These are phyloP conservation scores for Leishmania gerbilli DNA, from an alignment of 208 protist species.

Conservation along the genomic window DNA sequence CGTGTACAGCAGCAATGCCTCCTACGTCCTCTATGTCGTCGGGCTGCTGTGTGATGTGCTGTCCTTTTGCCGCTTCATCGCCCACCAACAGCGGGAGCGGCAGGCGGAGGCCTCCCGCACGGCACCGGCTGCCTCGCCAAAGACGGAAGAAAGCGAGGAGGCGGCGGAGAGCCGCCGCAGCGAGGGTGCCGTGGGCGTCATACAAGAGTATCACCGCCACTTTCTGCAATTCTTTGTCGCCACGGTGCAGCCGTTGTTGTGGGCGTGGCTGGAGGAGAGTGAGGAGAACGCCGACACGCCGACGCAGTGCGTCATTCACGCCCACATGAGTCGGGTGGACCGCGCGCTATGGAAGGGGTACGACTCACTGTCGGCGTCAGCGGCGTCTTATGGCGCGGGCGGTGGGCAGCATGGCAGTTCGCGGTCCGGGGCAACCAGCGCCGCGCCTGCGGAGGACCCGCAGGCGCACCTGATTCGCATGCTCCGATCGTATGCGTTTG, in stretches of 20 bases:
- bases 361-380: not conserved
- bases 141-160: not conserved
- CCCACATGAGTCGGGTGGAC: slow-evolving; percentile 56
- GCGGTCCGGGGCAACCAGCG: not conserved
- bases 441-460: not conserved
- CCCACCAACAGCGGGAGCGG: slow-evolving; percentile 11
- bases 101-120: not conserved
- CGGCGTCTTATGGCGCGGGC: not conserved
- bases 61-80: slow-evolving; percentile 41
- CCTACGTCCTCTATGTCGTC: slow-evolving; percentile 74
- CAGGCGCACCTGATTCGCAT: slow-evolving; percentile 30
- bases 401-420: not conserved
- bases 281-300: slow-evolving; percentile 69
- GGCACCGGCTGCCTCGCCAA: not conserved
- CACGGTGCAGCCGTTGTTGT: slow-evolving; percentile 44
- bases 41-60: slow-evolving; percentile 64
- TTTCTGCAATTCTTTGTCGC: slow-evolving; percentile 40
- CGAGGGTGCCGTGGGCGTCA: slow-evolving; percentile 13
- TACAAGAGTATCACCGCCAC: slow-evolving; percentile 24
- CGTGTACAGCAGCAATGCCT: slow-evolving; percentile 79
- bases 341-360: slow-evolving; percentile 48
- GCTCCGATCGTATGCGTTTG: slow-evolving; percentile 64
- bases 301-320: slow-evolving; percentile 71
- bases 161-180: slow-evolving; percentile 5
- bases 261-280: slow-evolving; percentile 57